These are phyloP conservation scores for Saccharomycopsis sp. DNA, from an alignment of 805 yeast species.

Conservation along the genomic window DNA sequence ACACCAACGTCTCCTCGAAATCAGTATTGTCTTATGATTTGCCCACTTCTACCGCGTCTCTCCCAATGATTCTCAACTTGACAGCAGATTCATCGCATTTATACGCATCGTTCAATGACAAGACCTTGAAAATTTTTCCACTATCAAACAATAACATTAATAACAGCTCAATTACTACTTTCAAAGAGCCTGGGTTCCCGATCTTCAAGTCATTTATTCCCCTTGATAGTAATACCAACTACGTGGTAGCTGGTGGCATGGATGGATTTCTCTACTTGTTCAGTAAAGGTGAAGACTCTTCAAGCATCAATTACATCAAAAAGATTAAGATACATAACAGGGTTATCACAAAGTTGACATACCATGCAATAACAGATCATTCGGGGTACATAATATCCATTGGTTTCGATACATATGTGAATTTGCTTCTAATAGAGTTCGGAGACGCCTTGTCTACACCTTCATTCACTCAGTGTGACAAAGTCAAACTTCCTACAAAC, in stretches of 20 bases:
- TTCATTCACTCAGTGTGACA: slow-evolving; percentile 22
- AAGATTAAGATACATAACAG: slow-evolving; percentile 30
- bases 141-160: too few relatives aligned
- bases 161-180: slow-evolving; percentile 6
- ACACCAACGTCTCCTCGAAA: slow-evolving; percentile 2
- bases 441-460: background rate
- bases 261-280: slow-evolving; percentile 36
- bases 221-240: slow-evolving; percentile 23
- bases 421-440: slow-evolving; percentile 23
- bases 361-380: slow-evolving; percentile 14
- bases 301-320: background rate
- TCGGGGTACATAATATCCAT: slow-evolving; percentile 39
- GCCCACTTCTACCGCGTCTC: too few relatives aligned
- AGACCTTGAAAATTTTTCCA: too few relatives aligned
- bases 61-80: too few relatives aligned
- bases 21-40: background rate
- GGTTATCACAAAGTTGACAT: slow-evolving; percentile 30
- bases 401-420: slow-evolving; percentile 50
- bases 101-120: too few relatives aligned
- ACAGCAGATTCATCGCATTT: too few relatives aligned
- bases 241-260: slow-evolving; percentile 41
- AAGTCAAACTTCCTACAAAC: slow-evolving; percentile 35
- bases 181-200: slow-evolving; percentile 22
- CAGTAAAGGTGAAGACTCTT: background rate
- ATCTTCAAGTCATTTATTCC: slow-evolving; percentile 31